Evolutionary conservation across 805 yeast species (phyloP).

Genomic region (Komagataella pastoris): DNA sequence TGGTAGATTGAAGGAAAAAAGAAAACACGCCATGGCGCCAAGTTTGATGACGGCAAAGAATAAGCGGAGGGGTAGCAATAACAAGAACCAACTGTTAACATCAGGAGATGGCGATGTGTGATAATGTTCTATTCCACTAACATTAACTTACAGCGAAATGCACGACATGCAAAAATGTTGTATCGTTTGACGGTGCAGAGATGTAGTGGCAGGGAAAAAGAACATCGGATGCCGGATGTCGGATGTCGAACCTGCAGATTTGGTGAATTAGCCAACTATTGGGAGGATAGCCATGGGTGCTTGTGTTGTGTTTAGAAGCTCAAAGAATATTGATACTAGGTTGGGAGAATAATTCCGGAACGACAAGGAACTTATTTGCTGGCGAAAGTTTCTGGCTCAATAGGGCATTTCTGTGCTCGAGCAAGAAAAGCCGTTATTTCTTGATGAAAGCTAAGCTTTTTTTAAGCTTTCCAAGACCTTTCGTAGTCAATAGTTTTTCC

Average conservation of each 20-base stretch:
- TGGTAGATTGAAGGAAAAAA: not conserved
- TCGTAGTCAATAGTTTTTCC: not conserved
- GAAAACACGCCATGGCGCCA: not conserved
- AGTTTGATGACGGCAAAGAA: not conserved
- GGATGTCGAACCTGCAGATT: too few relatives aligned
- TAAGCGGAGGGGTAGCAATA: not conserved
- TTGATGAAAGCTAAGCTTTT: not conserved
- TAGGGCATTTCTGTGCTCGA: too few relatives aligned
- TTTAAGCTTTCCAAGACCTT: not conserved
- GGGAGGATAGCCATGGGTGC: too few relatives aligned
- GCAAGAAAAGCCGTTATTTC: not conserved
- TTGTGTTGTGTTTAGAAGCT: too few relatives aligned
- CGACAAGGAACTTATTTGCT: too few relatives aligned
- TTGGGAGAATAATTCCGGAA: too few relatives aligned
- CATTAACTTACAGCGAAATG: not conserved
- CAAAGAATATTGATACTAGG: too few relatives aligned
- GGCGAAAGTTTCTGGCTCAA: too few relatives aligned
- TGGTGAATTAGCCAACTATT: too few relatives aligned
- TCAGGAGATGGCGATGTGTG: not conserved
- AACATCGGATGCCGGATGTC: too few relatives aligned
- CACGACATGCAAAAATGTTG: not conserved
- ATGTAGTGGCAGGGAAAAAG: too few relatives aligned
- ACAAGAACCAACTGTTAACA: not conserved
- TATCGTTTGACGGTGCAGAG: not conserved
- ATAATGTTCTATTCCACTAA: not conserved